Percentiles rank a stretch among this genome's conserved stretches.
These are phyloP conservation scores for Stenogyne calaminthoides DNA, from an alignment of 305 asterid species.

Conservation along the genomic window DNA sequence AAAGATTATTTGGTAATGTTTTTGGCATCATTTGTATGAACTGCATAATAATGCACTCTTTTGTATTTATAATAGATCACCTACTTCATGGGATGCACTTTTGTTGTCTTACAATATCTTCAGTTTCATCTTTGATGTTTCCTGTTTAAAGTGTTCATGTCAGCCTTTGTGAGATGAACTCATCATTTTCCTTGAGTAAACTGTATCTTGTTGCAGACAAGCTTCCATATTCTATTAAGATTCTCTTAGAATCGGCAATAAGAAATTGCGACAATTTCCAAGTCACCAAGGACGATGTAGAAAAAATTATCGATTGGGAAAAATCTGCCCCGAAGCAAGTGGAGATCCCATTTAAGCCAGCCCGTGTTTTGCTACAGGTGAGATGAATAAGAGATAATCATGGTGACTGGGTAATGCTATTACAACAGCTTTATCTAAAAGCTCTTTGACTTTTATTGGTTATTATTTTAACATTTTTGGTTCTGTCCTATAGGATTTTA, in stretches of 20 bases:
- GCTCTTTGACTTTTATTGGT: neutral
- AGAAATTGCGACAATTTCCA: slow-evolving; percentile 87
- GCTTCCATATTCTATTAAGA: slow-evolving; percentile 74
- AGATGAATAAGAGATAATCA: slow-evolving; percentile 25
- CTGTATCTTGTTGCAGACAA: slow-evolving; percentile 49
- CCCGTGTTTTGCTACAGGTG: slow-evolving; percentile 87
- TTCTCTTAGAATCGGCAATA: slow-evolving; percentile 80
- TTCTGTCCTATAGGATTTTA: slow-evolving; percentile 61
- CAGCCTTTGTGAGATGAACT: neutral
- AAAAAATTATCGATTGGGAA: slow-evolving; percentile 82
- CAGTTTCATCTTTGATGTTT: slow-evolving; percentile 3
- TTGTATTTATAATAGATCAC: neutral
- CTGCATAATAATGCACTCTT: neutral
- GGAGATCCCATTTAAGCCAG: slow-evolving; percentile 89
- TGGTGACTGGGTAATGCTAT: neutral
- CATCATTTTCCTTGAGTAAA: neutral
- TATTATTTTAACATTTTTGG: neutral
- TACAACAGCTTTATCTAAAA: slow-evolving; percentile 1
- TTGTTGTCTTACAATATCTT: neutral
- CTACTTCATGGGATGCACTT: neutral
- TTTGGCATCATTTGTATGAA: slow-evolving; percentile 8
- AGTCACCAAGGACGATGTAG: slow-evolving; percentile 77
- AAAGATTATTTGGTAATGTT: neutral
- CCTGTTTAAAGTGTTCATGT: slow-evolving; percentile 7
- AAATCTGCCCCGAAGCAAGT: slow-evolving; percentile 85